Conservation (phyloP, 805 yeast species). For the Monosporozyma unispora region DNA sequence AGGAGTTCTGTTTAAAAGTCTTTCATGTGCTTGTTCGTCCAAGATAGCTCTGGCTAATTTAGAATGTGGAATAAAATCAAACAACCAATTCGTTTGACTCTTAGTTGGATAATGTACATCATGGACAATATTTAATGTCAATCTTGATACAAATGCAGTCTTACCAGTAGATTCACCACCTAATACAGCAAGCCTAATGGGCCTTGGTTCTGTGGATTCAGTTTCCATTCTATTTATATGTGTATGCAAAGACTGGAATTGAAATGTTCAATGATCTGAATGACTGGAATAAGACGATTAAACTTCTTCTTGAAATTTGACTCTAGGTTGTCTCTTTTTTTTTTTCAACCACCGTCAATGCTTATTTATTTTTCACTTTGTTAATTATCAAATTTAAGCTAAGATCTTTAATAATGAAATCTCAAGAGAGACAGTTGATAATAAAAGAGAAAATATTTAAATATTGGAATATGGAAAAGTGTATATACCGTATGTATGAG, state of each 20-base stretch:
- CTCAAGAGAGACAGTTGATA: too few relatives aligned
- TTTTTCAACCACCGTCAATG: too few relatives aligned
- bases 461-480: background rate
- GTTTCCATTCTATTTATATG: background rate
- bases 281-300: background rate
- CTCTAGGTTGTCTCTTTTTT: too few relatives aligned
- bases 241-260: background rate
- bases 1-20: slow-evolving; percentile 31
- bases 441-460: too few relatives aligned
- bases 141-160: slow-evolving; percentile 44
- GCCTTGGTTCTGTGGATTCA: slow-evolving; percentile 22
- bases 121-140: slow-evolving; percentile 41
- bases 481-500: background rate
- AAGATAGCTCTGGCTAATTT: slow-evolving; percentile 34
- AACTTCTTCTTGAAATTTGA: too few relatives aligned
- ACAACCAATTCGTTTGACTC: slow-evolving; percentile 48
- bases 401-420: background rate
- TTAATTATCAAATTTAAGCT: too few relatives aligned
- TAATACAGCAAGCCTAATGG: slow-evolving; percentile 49
- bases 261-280: background rate
- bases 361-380: too few relatives aligned
- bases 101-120: slow-evolving; percentile 73
- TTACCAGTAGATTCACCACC: slow-evolving; percentile 57
- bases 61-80: slow-evolving; percentile 42
- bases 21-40: slow-evolving; percentile 39